A percentile compares a stretch with the other conserved stretches of the same genome.
phyloP scores from a whole-genome alignment of 805 yeast genomes.

The Kazachstania psychrophila region DNA sequence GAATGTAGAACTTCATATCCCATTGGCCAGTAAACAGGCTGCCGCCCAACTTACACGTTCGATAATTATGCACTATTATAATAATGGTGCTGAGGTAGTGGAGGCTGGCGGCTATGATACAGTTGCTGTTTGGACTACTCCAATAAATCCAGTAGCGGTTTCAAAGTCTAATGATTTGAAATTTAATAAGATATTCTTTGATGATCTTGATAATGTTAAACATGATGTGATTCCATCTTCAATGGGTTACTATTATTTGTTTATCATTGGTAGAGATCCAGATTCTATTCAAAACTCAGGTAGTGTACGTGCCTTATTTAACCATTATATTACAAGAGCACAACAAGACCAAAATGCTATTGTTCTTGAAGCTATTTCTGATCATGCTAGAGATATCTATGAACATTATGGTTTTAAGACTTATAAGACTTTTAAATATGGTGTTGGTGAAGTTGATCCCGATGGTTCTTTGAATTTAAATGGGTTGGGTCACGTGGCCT shows the following conservation, averaged over 20 bases:
- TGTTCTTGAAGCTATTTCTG: conserved; percentile 29
- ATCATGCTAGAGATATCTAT: conserved; percentile 27
- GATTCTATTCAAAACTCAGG: conserved; percentile 24
- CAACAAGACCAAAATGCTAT: conserved; percentile 26
- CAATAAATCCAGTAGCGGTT: conserved; percentile 19
- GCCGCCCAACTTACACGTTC: conserved; percentile 11
- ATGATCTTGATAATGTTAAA: conserved; percentile 15
- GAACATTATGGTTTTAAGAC: conserved; percentile 30
- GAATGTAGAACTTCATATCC: conserved; percentile 18
- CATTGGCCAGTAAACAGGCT: conserved; percentile 8
- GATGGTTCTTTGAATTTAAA: conserved; percentile 21
- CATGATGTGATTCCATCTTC: conserved; percentile 21
- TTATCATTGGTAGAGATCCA: conserved; percentile 28
- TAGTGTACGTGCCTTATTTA: conserved; percentile 27
- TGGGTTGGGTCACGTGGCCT: conserved; percentile 27
- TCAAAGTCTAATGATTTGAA: conserved; percentile 21
- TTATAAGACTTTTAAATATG: conserved; percentile 22
- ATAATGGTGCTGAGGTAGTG: conserved; percentile 27
- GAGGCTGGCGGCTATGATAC: conserved; percentile 29
- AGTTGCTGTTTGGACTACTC: conserved; percentile 26
- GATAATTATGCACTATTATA: conserved; percentile 19
- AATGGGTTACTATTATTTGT: conserved; percentile 26
- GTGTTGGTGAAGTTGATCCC: conserved; percentile 26
- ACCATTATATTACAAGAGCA: conserved; percentile 23
- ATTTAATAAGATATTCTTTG: conserved; percentile 26